Percentiles rank a stretch among this genome's conserved stretches.
Evolutionary conservation across 2,329 filamentous ascomycete species (phyloP).

Genomic region (Fusarium drepaniforme): DNA sequence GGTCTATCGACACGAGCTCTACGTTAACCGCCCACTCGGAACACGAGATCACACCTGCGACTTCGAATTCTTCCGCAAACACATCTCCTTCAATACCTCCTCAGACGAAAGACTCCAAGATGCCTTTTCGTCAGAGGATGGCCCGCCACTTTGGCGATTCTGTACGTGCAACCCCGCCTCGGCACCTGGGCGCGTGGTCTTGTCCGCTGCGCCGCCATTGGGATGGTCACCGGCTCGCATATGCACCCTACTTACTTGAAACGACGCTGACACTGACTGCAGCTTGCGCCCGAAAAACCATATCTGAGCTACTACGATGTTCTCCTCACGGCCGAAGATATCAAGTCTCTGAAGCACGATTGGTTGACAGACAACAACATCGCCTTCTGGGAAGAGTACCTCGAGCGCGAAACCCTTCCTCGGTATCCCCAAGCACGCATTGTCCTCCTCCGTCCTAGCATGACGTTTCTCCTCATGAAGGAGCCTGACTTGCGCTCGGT

Average conservation of each 20-base stretch:
- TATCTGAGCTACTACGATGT: slow-evolving; percentile 58
- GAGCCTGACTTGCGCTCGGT: slow-evolving; percentile 68
- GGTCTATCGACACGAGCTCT: slow-evolving; percentile 36
- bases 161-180: slow-evolving; percentile 49
- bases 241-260: slow-evolving; percentile 11
- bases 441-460: slow-evolving; percentile 89
- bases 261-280: slow-evolving; percentile 21
- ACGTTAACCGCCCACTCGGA: slow-evolving; percentile 38
- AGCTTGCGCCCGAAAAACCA: slow-evolving; percentile 63
- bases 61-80: slow-evolving; percentile 25
- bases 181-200: slow-evolving; percentile 17
- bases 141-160: slow-evolving; percentile 62
- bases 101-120: slow-evolving; percentile 42
- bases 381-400: slow-evolving; percentile 97
- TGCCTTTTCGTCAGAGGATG: slow-evolving; percentile 57
- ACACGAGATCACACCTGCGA: slow-evolving; percentile 32
- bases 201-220: slow-evolving; percentile 18
- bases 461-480: slow-evolving; percentile 92
- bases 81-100: slow-evolving; percentile 19
- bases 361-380: slow-evolving; percentile 99
- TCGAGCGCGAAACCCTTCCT: slow-evolving; percentile 88
- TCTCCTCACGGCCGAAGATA: slow-evolving; percentile 84
- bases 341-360: slow-evolving; percentile 88
- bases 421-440: slow-evolving; percentile 88
- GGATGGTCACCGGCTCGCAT: slow-evolving; percentile 20